These are phyloP conservation scores for Fusarium camptoceras DNA, from an alignment of 2,329 filamentous ascomycete genomes.

Conservation along the genomic window DNA sequence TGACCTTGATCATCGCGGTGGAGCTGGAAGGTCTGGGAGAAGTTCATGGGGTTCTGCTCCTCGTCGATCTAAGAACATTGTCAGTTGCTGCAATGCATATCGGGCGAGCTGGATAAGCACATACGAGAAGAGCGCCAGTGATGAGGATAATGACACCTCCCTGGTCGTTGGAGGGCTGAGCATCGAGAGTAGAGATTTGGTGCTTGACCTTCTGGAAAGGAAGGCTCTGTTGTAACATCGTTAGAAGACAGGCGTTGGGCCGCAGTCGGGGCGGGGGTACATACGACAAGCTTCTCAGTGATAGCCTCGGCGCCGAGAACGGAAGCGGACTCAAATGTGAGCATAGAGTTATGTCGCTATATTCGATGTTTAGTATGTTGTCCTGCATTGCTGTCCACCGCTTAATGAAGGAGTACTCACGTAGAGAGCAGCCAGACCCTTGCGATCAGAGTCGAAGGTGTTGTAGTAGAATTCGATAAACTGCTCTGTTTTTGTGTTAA, in stretches of 20 bases:
- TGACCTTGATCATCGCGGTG: constrained; percentile 72
- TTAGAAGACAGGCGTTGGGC: constrained; percentile 11
- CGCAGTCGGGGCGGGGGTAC: constrained; percentile 45
- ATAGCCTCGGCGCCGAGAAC: constrained; percentile 74
- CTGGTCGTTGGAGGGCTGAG: constrained; percentile 76
- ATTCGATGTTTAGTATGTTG: constrained; percentile 9
- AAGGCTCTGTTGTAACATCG: constrained; percentile 65
- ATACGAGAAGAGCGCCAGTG: constrained; percentile 85
- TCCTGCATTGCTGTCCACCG: constrained; percentile 64
- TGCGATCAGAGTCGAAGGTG: constrained; percentile 81
- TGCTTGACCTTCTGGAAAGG: constrained; percentile 87
- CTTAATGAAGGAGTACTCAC: constrained; percentile 64
- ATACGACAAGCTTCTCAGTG: constrained; percentile 83
- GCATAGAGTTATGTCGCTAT: constrained; percentile 72
- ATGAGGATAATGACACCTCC: constrained; percentile 87
- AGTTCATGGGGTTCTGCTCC: constrained; percentile 88
- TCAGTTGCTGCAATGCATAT: background rate
- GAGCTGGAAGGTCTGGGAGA: constrained; percentile 90
- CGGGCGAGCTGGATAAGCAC: constrained; percentile 46
- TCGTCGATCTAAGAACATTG: constrained; percentile 77
- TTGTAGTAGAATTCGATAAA: constrained; percentile 94
- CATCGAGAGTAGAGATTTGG: constrained; percentile 80
- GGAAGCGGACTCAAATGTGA: constrained; percentile 86
- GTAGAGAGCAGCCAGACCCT: constrained; percentile 77
- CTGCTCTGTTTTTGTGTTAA: constrained; percentile 69